These are phyloP conservation scores for Botryotinia convoluta DNA, from an alignment of 2,329 filamentous ascomycete genomes.

Conservation along the genomic window DNA sequence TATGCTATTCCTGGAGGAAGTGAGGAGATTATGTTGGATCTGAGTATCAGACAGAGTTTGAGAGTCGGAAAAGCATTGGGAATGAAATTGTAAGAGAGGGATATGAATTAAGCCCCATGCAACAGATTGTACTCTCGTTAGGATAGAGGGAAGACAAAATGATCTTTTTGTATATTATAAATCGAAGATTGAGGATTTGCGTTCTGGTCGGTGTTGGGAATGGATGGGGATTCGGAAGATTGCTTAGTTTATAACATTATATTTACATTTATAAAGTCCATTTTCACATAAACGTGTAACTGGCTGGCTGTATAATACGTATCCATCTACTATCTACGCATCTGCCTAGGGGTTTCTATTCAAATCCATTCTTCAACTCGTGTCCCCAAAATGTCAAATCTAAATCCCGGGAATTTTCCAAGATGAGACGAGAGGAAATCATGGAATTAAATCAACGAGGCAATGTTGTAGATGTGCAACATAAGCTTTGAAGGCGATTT, in stretches of 20 bases:
- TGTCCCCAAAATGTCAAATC: not conserved
- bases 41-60: conserved; percentile 89
- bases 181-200: not conserved
- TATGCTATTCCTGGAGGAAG: conserved; percentile 95
- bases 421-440: not conserved
- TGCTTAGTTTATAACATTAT: not conserved
- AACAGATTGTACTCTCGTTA: not conserved
- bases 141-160: not conserved
- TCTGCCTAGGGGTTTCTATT: too few species aligned
- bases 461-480: not conserved
- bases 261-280: not conserved
- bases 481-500: not conserved
- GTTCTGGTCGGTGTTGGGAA: not conserved
- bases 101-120: not conserved
- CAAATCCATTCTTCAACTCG: not conserved
- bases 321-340: too few species aligned
- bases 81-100: conserved; percentile 74
- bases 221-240: not conserved
- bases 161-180: conserved; percentile 1
- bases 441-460: not conserved
- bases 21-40: conserved; percentile 98
- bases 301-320: too few species aligned
- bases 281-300: not conserved
- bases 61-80: conserved; percentile 86
- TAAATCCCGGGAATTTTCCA: not conserved